These are phyloP conservation scores for Scenedesmus sp. DNA, from an alignment of 163 green algal genomes.

Conservation along the genomic window DNA sequence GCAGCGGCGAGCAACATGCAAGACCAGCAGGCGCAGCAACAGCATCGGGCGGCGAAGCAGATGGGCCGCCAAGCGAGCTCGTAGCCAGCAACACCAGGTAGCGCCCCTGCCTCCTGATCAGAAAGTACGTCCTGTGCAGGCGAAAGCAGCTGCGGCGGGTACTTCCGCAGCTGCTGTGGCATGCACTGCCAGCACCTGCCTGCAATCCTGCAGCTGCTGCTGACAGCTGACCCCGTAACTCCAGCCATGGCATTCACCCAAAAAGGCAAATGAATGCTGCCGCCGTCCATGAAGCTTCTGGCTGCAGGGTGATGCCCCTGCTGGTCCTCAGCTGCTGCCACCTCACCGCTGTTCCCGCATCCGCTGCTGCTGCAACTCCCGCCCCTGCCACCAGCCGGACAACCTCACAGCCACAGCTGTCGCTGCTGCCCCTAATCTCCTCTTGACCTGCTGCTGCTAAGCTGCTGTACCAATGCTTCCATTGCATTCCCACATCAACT, in stretches of 20 bases:
- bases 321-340: background rate
- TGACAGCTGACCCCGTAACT: background rate
- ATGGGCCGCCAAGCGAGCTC: no score
- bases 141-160: background rate
- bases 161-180: background rate
- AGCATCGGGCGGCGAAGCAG: no score
- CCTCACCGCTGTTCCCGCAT: background rate
- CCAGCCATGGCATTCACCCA: background rate
- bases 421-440: background rate
- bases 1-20: background rate
- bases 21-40: background rate
- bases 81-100: no score
- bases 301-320: background rate
- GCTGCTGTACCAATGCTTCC: background rate
- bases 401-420: background rate
- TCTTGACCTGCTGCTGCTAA: background rate
- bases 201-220: background rate
- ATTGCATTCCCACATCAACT: no score
- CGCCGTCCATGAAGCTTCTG: background rate
- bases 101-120: no score
- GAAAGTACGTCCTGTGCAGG: no score
- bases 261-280: background rate
- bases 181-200: background rate
- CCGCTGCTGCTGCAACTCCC: background rate
- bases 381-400: background rate